Conservation (phyloP, 2,329 filamentous ascomycete genomes). For the Cladosporium sp. region DNA sequence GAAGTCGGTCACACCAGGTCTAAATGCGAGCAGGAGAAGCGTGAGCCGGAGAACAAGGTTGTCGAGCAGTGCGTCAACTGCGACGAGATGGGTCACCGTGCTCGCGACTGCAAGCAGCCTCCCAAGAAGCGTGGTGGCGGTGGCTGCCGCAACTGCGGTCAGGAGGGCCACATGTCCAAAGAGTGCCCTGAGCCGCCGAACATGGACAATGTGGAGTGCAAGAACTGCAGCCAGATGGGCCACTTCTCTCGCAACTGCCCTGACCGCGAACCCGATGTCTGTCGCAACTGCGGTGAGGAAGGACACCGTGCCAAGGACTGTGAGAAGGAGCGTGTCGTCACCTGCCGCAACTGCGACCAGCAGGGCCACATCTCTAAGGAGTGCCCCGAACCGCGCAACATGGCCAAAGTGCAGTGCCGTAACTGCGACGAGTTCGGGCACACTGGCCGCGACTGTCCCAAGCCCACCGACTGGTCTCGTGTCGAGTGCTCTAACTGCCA, state of each 20-base stretch:
- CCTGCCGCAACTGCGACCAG: constrained; percentile 35
- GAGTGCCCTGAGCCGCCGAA: constrained; percentile 41
- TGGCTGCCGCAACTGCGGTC: constrained; percentile 33
- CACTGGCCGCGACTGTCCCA: constrained; percentile 22
- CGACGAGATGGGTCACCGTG: constrained; percentile 50
- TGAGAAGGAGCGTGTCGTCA: constrained; percentile 30
- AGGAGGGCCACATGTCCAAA: constrained; percentile 30
- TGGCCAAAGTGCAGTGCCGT: constrained; percentile 44
- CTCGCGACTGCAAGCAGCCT: constrained; percentile 57
- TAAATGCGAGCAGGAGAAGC: constrained; percentile 46
- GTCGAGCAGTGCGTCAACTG: constrained; percentile 48
- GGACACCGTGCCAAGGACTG: constrained; percentile 32
- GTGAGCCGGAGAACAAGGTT: constrained; percentile 31
- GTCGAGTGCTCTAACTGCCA: constrained; percentile 46
- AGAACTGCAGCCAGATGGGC: constrained; percentile 41
- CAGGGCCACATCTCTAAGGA: constrained; percentile 60
- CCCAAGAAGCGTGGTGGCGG: constrained; percentile 43
- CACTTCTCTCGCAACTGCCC: constrained; percentile 35
- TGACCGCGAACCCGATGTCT: constrained; percentile 24
- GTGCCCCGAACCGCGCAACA: constrained; percentile 58
- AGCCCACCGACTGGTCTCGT: constrained; percentile 35
- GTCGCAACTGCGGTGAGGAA: constrained; percentile 33
- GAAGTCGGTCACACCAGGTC: constrained; percentile 47
- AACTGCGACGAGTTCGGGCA: constrained; percentile 40
- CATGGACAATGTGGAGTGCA: constrained; percentile 33